These are phyloP conservation scores for Saccharomycopsis sp. DNA, from an alignment of 805 yeast species.

Conservation along the genomic window DNA sequence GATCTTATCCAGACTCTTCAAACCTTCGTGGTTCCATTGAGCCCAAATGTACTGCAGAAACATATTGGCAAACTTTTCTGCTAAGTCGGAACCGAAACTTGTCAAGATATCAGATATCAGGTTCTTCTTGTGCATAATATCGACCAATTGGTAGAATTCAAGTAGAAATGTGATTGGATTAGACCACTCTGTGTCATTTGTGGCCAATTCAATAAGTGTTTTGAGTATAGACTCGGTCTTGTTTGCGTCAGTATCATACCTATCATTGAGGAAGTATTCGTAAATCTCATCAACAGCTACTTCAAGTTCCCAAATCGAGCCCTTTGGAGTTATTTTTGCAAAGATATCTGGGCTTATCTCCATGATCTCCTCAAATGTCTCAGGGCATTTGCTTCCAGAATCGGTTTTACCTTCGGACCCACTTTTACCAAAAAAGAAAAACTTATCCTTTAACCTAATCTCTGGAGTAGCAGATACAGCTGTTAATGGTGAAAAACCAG, in stretches of 20 bases:
- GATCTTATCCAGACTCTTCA: background rate
- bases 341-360: background rate
- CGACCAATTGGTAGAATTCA: background rate
- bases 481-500: no score
- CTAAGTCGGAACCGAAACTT: background rate
- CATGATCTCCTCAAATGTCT: background rate
- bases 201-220: background rate
- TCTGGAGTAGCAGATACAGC: background rate
- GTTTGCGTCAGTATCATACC: background rate
- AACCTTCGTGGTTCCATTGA: background rate
- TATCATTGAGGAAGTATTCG: no score
- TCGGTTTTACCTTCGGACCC: background rate
- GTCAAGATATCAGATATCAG: background rate
- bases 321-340: background rate
- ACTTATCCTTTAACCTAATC: background rate
- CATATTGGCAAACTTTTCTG: background rate
- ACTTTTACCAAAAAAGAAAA: background rate
- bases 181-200: background rate
- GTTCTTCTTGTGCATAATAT: background rate
- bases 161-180: background rate
- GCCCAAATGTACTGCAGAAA: background rate
- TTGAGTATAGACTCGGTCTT: background rate
- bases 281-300: background rate
- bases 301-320: background rate
- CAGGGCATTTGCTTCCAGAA: background rate